phyloP scores from a whole-genome alignment of 164 flowering plant genomes.

The Vitis riparia region DNA sequence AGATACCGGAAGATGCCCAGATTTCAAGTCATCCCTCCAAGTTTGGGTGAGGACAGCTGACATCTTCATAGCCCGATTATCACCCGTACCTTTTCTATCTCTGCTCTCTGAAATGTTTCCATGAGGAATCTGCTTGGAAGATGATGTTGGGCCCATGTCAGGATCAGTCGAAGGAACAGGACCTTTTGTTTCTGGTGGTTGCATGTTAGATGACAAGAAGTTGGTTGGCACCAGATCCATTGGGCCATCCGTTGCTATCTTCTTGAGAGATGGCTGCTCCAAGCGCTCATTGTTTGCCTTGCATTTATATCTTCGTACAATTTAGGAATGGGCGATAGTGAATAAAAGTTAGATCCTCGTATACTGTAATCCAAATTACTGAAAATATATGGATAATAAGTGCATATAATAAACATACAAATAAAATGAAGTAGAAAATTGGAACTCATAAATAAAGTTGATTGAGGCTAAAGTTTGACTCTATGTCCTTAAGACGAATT shows the following conservation, averaged over 20 bases:
- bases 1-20: slow-evolving; percentile 50
- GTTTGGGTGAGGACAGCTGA: slow-evolving; percentile 51
- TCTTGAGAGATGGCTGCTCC: slow-evolving; percentile 64
- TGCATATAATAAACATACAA: too few relatives aligned
- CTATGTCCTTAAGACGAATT: too few relatives aligned
- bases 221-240: slow-evolving; percentile 20
- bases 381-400: too few relatives aligned
- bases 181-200: slow-evolving; percentile 25
- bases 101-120: slow-evolving; percentile 31
- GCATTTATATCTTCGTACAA: slow-evolving; percentile 46
- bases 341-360: not conserved
- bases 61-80: slow-evolving; percentile 29
- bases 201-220: slow-evolving; percentile 35
- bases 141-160: slow-evolving; percentile 35
- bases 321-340: not conserved
- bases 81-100: slow-evolving; percentile 32
- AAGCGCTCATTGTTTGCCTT: slow-evolving; percentile 50
- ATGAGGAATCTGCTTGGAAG: slow-evolving; percentile 30
- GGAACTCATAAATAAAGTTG: too few relatives aligned
- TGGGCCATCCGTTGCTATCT: slow-evolving; percentile 45
- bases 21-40: slow-evolving; percentile 71
- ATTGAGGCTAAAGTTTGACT: too few relatives aligned
- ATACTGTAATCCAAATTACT: too few relatives aligned
- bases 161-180: slow-evolving; percentile 30
- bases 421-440: too few relatives aligned